Evolutionary conservation across 805 yeast species (phyloP).

Genomic region (Starmerella kuoi): DNA sequence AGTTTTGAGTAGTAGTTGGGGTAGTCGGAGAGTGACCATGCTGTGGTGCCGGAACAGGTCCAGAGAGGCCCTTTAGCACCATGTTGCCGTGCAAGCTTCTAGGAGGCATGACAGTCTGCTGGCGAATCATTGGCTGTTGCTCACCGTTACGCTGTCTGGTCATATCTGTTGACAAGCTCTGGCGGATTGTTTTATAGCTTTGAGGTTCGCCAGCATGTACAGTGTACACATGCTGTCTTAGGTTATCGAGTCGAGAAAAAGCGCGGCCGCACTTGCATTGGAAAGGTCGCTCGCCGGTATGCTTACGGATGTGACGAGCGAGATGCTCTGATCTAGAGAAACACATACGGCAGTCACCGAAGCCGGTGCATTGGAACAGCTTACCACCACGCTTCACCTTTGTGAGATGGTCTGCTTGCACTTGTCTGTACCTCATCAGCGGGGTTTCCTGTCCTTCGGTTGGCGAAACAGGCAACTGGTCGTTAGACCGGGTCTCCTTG

Average conservation of each 20-base stretch:
- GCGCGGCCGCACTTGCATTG: slow-evolving; percentile 67
- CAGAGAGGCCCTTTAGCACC: slow-evolving; percentile 2
- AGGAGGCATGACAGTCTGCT: slow-evolving; percentile 4
- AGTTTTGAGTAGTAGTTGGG: background rate
- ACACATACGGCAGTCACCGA: slow-evolving; percentile 74
- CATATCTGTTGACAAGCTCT: slow-evolving; percentile 2
- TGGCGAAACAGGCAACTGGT: background rate
- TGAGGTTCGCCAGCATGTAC: slow-evolving; percentile 48
- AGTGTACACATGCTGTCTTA: slow-evolving; percentile 84
- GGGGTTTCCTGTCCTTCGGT: background rate
- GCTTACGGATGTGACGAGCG: slow-evolving; percentile 84
- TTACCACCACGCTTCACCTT: slow-evolving; percentile 27
- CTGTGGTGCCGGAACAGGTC: background rate
- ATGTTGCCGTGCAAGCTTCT: slow-evolving; percentile 1
- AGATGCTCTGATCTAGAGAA: slow-evolving; percentile 86
- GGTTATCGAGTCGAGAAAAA: slow-evolving; percentile 74
- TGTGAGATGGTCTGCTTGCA: slow-evolving; percentile 18
- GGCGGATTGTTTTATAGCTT: slow-evolving; percentile 16
- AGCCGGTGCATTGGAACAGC: slow-evolving; percentile 75
- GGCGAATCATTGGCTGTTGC: background rate
- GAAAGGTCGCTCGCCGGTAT: slow-evolving; percentile 90
- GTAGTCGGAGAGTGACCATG: background rate
- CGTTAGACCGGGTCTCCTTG: background rate
- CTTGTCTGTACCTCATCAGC: background rate
- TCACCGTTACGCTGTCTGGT: slow-evolving; percentile 1